These are phyloP conservation scores for Isoetes taiwanensis DNA, from an alignment of 75 land plant species.

Conservation along the genomic window DNA sequence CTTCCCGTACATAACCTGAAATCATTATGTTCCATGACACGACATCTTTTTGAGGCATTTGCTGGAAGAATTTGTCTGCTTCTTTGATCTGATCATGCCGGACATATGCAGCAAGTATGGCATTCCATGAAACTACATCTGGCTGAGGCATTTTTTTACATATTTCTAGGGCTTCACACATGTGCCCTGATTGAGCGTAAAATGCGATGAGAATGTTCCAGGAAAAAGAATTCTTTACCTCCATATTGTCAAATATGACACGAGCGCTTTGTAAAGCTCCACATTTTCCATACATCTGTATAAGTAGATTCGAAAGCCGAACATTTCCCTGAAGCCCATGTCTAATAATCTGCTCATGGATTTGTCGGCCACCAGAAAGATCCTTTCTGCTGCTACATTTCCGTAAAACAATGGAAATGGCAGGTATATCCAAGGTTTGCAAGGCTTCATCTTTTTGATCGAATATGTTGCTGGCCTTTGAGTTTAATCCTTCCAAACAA, in stretches of 20 bases:
- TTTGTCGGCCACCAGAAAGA: too few relatives aligned
- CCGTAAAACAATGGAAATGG: too few relatives aligned
- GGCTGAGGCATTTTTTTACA: conserved; percentile 8
- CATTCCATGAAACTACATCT: conserved; percentile 15
- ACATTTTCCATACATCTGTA: conserved; percentile 6
- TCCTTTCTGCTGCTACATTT: too few relatives aligned
- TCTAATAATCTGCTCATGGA: too few relatives aligned
- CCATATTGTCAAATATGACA: background rate
- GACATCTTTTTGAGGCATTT: too few relatives aligned
- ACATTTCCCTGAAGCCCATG: too few relatives aligned
- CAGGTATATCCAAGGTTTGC: too few relatives aligned
- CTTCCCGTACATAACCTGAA: too few relatives aligned
- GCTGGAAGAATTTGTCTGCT: background rate
- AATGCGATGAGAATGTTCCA: background rate
- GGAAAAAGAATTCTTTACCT: background rate
- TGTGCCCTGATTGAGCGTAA: background rate
- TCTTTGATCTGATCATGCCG: conserved; percentile 15
- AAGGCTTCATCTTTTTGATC: too few relatives aligned
- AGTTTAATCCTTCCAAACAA: too few relatives aligned
- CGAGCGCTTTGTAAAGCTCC: background rate
- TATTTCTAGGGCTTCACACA: background rate
- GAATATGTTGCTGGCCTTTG: too few relatives aligned
- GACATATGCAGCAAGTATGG: conserved; percentile 28
- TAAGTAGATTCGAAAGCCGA: background rate
- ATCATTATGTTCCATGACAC: too few relatives aligned